Evolutionary conservation across 2,329 filamentous ascomycete genomes (phyloP), one percentile per base, ranked within the genome.

Genomic region (Colletotrichum incanum): DNA sequence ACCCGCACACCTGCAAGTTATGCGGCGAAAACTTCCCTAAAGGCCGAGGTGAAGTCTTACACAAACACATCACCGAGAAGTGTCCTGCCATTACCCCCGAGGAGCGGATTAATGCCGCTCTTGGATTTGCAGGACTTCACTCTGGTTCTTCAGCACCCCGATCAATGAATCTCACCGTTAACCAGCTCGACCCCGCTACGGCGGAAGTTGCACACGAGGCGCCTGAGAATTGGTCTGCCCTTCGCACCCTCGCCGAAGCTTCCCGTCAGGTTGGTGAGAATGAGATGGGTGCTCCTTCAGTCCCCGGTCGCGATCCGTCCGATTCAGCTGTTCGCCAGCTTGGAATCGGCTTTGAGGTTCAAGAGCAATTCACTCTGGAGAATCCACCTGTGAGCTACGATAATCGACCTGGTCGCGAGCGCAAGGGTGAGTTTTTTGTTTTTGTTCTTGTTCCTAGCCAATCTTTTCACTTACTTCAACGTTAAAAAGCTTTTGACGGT

Each of bases 21-120:
- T 97, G 94, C 81, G 94, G 94, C 76, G 93, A 96, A 82, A 93
- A 93, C 81, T 98, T 98, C 74, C 93, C 94, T 74, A 97, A 97
- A 80, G 95, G 95, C 73, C 91, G 95, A 74, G 93, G 94, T 78
- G 95, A 98, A 79, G 94, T 91, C 77, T 84, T 98, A 73, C 93
- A 91, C 54, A 92, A 88, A 74, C 95, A 98, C 79, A 88, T 98
- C 67, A 92, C 94, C 65, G 96, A 95, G 81, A 94, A 93, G 86
- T 98, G 95, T 80, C 93, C 93, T 50, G 93, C 92, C 65, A 92
- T 97, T 64, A 90, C 91, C 74, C 86, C 93, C 74, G 87, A 89
- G 70, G 94, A 96, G 79, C 91, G 93, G 65, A 91, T 94, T 83
- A 91, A 93, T 77, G 93, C 93, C 68, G 88, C 72, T 26, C 72